Evolutionary conservation across 1,139 yeast genomes (phyloP).

Genomic region (Debaryomyces sp.): DNA sequence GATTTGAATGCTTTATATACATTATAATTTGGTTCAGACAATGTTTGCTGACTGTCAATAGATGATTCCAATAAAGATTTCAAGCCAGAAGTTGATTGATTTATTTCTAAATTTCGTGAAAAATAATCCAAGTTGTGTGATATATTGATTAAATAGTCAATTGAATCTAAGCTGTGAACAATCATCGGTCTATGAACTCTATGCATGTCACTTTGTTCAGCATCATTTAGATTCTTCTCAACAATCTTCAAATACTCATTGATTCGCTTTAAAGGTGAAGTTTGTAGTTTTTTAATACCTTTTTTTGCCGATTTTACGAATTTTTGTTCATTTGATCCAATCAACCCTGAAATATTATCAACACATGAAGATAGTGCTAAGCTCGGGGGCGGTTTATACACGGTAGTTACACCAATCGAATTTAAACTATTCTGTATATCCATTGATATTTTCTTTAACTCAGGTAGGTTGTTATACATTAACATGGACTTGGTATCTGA

Average conservation of each 20-base stretch:
- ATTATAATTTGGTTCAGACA: neutral
- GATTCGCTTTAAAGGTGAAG: conserved; percentile 14
- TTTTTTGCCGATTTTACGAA: conserved; percentile 10
- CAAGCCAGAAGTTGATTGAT: conserved; percentile 11
- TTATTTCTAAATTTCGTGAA: conserved; percentile 13
- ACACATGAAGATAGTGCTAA: conserved; percentile 9
- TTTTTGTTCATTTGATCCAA: conserved; percentile 7
- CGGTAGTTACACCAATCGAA: conserved; percentile 9
- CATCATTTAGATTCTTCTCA: conserved; percentile 11
- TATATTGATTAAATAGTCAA: conserved; percentile 18
- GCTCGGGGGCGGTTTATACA: conserved; percentile 11
- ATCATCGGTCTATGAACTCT: conserved; percentile 8
- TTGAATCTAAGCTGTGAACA: conserved; percentile 12
- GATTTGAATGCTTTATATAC: conserved; percentile 4
- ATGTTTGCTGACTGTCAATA: conserved; percentile 8
- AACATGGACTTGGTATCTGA: conserved; percentile 18
- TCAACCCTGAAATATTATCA: conserved; percentile 12
- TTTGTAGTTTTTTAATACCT: conserved; percentile 11
- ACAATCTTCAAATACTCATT: conserved; percentile 14
- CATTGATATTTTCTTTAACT: conserved; percentile 10
- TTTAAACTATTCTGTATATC: conserved; percentile 10
- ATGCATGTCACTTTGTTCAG: neutral
- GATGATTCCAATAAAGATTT: conserved; percentile 13
- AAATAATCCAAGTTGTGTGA: conserved; percentile 20
- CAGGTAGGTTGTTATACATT: conserved; percentile 23